These are phyloP conservation scores for Syzygium syzygioides DNA, from an alignment of 441 rosid genomes.

Conservation along the genomic window DNA sequence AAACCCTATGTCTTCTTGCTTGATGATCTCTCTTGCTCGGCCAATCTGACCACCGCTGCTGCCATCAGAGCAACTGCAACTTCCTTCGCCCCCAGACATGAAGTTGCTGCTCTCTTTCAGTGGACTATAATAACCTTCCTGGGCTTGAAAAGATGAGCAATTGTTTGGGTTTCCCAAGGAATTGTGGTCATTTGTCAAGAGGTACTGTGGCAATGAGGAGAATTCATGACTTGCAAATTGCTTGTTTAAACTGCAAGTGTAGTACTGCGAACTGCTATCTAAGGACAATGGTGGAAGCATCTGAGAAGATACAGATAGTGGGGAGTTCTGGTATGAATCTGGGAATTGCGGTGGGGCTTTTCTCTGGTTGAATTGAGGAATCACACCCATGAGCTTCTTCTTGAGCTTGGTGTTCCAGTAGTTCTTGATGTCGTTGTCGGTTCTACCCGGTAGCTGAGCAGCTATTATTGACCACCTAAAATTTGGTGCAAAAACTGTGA, in stretches of 20 bases:
- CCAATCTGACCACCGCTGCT: constrained; percentile 39
- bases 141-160: constrained; percentile 21
- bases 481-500: neutral
- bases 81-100: constrained; percentile 45
- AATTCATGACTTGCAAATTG: constrained; percentile 32
- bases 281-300: constrained; percentile 23
- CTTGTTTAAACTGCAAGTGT: constrained; percentile 15
- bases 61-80: constrained; percentile 51
- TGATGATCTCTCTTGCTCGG: constrained; percentile 26
- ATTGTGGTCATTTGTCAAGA: constrained; percentile 11
- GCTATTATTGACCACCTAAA: constrained; percentile 60
- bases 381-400: constrained; percentile 48
- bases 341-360: constrained; percentile 27
- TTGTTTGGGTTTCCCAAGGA: constrained; percentile 11
- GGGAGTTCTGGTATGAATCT: constrained; percentile 21
- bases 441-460: constrained; percentile 58
- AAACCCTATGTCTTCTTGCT: constrained; percentile 27
- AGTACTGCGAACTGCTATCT: constrained; percentile 21
- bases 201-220: constrained; percentile 19
- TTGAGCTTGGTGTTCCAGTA: constrained; percentile 65
- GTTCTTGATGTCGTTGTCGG: constrained; percentile 59
- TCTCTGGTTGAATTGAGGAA: constrained; percentile 24
- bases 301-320: constrained; percentile 24
- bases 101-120: constrained; percentile 29
- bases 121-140: constrained; percentile 23